Base-by-base conservation (phyloP, 768 basidiomycete species). In the Lentinula raphanica region DNA sequence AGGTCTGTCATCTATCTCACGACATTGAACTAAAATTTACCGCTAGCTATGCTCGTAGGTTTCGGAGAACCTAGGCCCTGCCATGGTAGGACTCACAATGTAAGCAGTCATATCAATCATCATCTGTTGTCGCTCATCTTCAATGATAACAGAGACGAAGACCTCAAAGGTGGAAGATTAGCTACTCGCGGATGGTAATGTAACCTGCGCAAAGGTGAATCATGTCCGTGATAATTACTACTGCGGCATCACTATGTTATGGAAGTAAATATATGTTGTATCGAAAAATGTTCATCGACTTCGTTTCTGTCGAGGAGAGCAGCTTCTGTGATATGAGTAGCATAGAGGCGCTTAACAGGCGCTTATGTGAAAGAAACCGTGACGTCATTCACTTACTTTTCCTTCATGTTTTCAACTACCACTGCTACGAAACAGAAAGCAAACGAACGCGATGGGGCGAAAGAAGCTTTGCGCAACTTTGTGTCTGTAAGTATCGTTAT, bases 61-160 rank as follows among this genome's bases (percentile, higher is more conserved):
- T 13, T 94, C 92, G 17, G 88, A 92, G 68, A 78, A 92, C 72
- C 70, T 98, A 29, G 94, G 94, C 19, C 76, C 84, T 48, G 86
- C 94, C n/a, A 98, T 98, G 94, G 92, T 94, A 51, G 94, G 94
- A 40, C 76, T 95, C 59, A 88, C 86, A 8, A 94, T 94, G 91
- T 92, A 66, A 69, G 88, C 74, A 27, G 25, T 28, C 23, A 40
- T 9, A 50, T 39, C 28, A 12, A 15, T 51, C 44, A 29, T 28
- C 57, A 49, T 56, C 21, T 36, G 54, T 31, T 54, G 58, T 2
- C 39, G 11, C 13, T 27, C 3, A 17, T 27, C 12, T 23, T 54
- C 54, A 56, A 48, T 58, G 23, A 49, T 59, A 28, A 42, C 62
- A 92, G 90, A 63, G 81, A 86, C 60, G 66, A 72, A n/a, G 76